Base-by-base conservation (phyloP, 2,329 filamentous ascomycete species). In the Colletotrichum camelliae region DNA sequence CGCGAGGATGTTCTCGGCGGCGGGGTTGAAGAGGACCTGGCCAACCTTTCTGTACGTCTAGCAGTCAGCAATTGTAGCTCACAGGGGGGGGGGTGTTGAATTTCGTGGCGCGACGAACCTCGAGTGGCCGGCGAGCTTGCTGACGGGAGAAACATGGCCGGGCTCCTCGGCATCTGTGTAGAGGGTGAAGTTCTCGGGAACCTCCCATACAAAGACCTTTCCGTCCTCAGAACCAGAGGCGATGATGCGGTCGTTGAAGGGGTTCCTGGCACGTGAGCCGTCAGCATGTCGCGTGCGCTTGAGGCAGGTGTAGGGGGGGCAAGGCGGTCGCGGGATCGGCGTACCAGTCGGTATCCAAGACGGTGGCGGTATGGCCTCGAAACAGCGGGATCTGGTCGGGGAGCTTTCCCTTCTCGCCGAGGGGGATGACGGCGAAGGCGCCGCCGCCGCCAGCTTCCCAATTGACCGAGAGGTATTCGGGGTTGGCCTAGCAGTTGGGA, bases 361-460 rank as follows among this genome's bases (percentile, higher is more conserved):
- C 97, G 75, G 96, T 93, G 66, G 96, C 96, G 58, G 97, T 99
- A 86, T 99, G 97, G 76, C 97, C 97, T 80, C 97, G 94, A 86
- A 98, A 99, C 81, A 99, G 90, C 77, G 97, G 97, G 80, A 99
- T 94, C 82, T 95, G 93, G 84, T 98, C 97, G 66, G 97, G 97
- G 70, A 97, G 87, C 86, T 97, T 96, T 78, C 97, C 97, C 81
- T 91, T 93, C 90, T 99, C 96, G 80, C 93, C 91, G 81, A 98
- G 86, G 76, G 97, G 97, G 80, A 99, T 95, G 80, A 99, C 96
- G 71, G 97, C 97, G 83, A 99, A 98, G 80, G 97, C 96, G 83
- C 97, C 97, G 82, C 97, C 97, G 78, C 97, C 97, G 84, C 95
- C 95, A 52, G 97, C 91, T 87, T 99, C 96, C 97, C 97, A 99